These are phyloP conservation scores for Entelexis paramagnoliae DNA, from an alignment of 1,139 yeast species.

Conservation along the genomic window DNA sequence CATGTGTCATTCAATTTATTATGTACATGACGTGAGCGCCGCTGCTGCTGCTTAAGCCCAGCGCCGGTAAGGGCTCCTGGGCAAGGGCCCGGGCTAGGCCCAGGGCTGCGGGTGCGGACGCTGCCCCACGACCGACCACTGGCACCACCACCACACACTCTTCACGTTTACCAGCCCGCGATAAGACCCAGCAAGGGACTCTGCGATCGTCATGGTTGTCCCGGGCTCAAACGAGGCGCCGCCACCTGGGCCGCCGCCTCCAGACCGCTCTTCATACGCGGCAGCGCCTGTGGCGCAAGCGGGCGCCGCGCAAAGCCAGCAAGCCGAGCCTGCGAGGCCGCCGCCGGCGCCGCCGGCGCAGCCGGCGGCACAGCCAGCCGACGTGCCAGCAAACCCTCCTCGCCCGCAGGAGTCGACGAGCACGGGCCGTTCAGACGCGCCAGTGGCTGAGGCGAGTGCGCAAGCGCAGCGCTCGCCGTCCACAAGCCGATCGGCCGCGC, in stretches of 20 bases:
- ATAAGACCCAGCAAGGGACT: neutral
- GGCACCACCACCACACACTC: neutral
- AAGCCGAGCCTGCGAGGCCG: neutral
- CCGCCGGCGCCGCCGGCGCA: too few relatives aligned
- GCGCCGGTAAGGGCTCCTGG: neutral
- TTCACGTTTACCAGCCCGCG: neutral
- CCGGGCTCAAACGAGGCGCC: neutral
- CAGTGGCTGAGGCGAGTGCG: too few relatives aligned
- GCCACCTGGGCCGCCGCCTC: neutral
- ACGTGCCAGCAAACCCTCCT: too few relatives aligned
- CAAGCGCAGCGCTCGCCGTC: too few relatives aligned
- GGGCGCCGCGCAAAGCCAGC: neutral
- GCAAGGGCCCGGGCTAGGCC: neutral
- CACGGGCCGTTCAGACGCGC: too few relatives aligned
- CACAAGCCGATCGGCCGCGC: too few relatives aligned
- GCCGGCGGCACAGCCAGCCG: too few relatives aligned
- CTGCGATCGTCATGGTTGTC: neutral
- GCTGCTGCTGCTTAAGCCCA: neutral
- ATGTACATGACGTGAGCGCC: too few relatives aligned
- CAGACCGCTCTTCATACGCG: neutral
- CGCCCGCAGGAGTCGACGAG: too few relatives aligned
- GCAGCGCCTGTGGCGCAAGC: neutral
- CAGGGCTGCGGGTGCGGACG: neutral
- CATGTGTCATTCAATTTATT: too few relatives aligned
- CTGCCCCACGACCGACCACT: neutral